Conservation (phyloP, 345 rosid genomes). For the Nephelium lappaceum region DNA sequence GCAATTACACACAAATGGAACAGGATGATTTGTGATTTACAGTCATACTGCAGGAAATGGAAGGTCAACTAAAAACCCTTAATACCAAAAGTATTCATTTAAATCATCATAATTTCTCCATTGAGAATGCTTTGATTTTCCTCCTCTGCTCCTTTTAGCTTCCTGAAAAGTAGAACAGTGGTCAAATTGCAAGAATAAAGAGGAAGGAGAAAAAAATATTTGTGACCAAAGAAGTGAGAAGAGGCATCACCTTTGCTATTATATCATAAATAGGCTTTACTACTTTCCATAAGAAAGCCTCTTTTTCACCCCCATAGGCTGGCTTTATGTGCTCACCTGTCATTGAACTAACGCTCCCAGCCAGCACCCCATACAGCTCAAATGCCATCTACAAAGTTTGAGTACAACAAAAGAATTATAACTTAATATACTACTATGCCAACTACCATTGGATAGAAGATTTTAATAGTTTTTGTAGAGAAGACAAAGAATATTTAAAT, state of each 20-base stretch:
- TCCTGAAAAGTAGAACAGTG: constrained; percentile 44
- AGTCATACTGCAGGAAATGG: neutral
- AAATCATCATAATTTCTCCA: constrained; percentile 79
- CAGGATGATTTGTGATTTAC: neutral
- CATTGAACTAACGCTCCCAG: constrained; percentile 65
- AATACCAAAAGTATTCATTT: constrained; percentile 73
- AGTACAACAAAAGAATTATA: constrained; percentile 4
- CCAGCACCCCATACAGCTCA: constrained; percentile 61
- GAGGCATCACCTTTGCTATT: constrained; percentile 48
- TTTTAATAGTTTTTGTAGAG: neutral
- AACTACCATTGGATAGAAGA: neutral
- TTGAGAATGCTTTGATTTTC: constrained; percentile 72
- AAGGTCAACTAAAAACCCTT: neutral
- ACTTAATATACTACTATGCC: neutral
- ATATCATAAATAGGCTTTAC: constrained; percentile 62
- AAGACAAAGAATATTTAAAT: neutral
- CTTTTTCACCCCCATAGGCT: constrained; percentile 68
- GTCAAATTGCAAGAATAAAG: neutral
- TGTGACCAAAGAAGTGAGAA: constrained; percentile 10
- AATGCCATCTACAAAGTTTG: constrained; percentile 34
- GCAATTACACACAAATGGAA: constrained; percentile 23
- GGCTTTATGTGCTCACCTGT: constrained; percentile 71
- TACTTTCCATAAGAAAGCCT: constrained; percentile 68
- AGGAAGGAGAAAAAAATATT: constrained; percentile 4
- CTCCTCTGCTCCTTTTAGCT: constrained; percentile 61